Evolutionary conservation across 352 stramenopile genomes (phyloP).

Genomic region (Phytophthora lateralis): DNA sequence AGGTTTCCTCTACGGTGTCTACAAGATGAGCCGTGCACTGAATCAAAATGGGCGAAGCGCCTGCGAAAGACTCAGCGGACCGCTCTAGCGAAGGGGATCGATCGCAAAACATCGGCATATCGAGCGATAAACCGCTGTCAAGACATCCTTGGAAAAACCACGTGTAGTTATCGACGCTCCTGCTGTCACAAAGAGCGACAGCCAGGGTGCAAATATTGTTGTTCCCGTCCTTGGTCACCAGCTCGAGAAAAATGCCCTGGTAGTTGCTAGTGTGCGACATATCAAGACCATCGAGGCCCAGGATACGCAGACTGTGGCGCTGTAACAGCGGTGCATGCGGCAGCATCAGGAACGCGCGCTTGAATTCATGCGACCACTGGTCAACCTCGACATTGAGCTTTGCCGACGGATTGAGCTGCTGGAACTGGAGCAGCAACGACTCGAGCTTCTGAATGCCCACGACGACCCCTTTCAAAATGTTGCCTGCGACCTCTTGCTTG

Average conservation of each 20-base stretch:
- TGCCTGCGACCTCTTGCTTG: conserved; percentile 32
- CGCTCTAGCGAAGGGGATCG: conserved; percentile 31
- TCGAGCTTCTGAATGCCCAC: conserved; percentile 53
- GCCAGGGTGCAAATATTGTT: conserved; percentile 40
- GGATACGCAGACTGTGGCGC: conserved; percentile 30
- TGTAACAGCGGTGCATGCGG: conserved; percentile 42
- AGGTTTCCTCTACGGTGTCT: conserved; percentile 31
- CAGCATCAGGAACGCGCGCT: conserved; percentile 52
- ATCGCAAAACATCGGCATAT: conserved; percentile 47
- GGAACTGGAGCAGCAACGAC: conserved; percentile 51
- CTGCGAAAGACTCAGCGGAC: conserved; percentile 36
- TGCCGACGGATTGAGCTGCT: conserved; percentile 40
- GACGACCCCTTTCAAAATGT: conserved; percentile 38
- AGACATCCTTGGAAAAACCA: conserved; percentile 52
- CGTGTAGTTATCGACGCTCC: conserved; percentile 39
- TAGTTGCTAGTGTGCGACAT: conserved; percentile 50
- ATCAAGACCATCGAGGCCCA: conserved; percentile 38
- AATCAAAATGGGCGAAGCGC: conserved; percentile 40
- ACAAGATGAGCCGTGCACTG: conserved; percentile 46
- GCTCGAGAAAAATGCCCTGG: conserved; percentile 37
- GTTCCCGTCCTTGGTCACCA: conserved; percentile 51
- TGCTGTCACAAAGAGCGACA: conserved; percentile 42
- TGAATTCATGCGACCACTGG: conserved; percentile 39
- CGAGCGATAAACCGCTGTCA: conserved; percentile 28
- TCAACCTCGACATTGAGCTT: conserved; percentile 41